Evolutionary conservation across 2,329 filamentous ascomycete genomes (phyloP), one percentile per base, ranked within the genome.

Genomic region (Chaetomiaceae sp.): DNA sequence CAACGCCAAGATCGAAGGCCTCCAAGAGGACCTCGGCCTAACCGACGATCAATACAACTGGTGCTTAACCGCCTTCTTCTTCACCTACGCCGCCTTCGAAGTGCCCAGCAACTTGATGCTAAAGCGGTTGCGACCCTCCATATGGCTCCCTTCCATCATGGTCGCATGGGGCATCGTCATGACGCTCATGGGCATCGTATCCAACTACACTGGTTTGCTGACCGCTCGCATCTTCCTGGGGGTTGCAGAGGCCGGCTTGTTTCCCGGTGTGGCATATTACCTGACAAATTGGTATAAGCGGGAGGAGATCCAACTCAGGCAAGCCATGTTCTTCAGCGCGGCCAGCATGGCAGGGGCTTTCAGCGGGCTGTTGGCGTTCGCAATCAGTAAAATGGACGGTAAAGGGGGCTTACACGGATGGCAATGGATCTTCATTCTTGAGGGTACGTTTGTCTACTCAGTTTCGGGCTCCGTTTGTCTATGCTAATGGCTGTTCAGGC

Each of bases 61-160:
- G 57, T 75, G 79, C 39, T 70, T 84, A 6, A 74, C 73, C 4
- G 78, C 88, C 50, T 93, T 94, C 70, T 93, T 91, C 71, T 78
- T 91, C 52, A 83, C 83, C 2, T 94, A 93, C 60, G 74, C 84
- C 2, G 71, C 84, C 17, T 88, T 88, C 52, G 86, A 91, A 60
- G 78, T 84, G 0, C 69, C 86, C n/a, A 88, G 83, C 45, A 93
- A 93, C 57, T 65, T 91, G 11, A 65, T 91, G 7, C 76, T 93
- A 45, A 93, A 91, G 64, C 77, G 74, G 12, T 69, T 89, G 42
- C 75, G 83, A 0, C 88, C 88, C 0, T 84, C 79, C 32, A 67
- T 86, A 40, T 94, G 89, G 69, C 74, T 91, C 19, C 83, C 87
- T 0, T 65, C 74, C 6, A 91, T 91, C 56, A 90, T 94, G 81